These are phyloP conservation scores for Pseudogymnoascus sp. DNA, from an alignment of 2,329 filamentous ascomycete genomes.

Conservation along the genomic window DNA sequence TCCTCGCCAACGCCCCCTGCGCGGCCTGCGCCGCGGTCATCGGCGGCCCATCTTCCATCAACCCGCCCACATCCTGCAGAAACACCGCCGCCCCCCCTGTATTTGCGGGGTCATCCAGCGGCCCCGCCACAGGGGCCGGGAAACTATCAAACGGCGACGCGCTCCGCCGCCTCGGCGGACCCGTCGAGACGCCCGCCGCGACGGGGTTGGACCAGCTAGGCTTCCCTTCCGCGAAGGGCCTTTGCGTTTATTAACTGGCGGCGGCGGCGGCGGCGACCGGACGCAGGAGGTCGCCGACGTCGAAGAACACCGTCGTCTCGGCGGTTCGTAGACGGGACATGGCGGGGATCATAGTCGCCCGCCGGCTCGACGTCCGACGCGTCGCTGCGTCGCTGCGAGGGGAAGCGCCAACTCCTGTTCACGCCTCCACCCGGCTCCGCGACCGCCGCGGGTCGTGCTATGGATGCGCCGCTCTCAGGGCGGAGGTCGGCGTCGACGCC, in stretches of 20 bases:
- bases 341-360: conserved; percentile 16
- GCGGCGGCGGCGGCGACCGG: conserved; percentile 25
- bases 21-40: not conserved
- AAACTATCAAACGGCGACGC: not conserved
- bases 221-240: conserved; percentile 53
- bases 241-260: conserved; percentile 38
- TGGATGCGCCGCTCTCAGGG: conserved; percentile 22
- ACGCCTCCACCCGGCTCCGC: conserved; percentile 16
- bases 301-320: conserved; percentile 71
- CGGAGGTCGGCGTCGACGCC: conserved; percentile 51
- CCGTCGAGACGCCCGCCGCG: not conserved
- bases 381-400: conserved; percentile 34
- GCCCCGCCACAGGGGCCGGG: not conserved
- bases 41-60: conserved; percentile 22
- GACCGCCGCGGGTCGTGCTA: conserved; percentile 28
- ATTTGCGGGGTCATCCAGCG: conserved; percentile 17
- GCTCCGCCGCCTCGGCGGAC: not conserved
- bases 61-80: conserved; percentile 38
- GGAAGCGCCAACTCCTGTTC: conserved; percentile 26
- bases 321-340: conserved; percentile 34
- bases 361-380: conserved; percentile 34
- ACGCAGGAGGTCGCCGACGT: conserved; percentile 71
- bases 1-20: not conserved
- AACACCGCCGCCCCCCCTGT: conserved; percentile 25
- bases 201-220: conserved; percentile 39